Conservation (phyloP, 306 rosid genomes). For the Trifolium subterraneum region DNA sequence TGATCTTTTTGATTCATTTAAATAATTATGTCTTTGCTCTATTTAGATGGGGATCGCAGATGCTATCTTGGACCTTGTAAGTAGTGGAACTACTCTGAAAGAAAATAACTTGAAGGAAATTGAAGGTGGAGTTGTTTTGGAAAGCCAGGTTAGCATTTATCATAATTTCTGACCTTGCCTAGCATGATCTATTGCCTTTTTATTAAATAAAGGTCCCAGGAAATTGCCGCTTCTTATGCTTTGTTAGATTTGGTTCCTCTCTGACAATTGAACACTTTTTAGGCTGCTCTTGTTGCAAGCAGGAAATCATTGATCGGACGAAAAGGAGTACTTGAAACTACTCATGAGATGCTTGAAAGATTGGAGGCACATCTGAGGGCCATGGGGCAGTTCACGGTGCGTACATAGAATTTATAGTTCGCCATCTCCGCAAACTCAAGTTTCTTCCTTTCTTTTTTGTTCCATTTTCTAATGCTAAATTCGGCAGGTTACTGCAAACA, state of each 20-base stretch:
- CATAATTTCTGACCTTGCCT: constrained; percentile 32
- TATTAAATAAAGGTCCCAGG: not conserved
- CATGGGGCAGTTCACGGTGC: constrained; percentile 80
- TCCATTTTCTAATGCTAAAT: constrained; percentile 41
- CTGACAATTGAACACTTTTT: constrained; percentile 47
- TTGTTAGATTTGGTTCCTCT: constrained; percentile 37
- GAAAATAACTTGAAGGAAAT: constrained; percentile 95
- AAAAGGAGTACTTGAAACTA: constrained; percentile 81
- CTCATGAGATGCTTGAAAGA: constrained; percentile 95
- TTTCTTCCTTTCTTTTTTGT: constrained; percentile 17
- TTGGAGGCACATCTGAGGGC: constrained; percentile 92
- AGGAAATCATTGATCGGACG: constrained; percentile 71
- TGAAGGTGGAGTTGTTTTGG: constrained; percentile 80
- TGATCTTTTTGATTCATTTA: constrained; percentile 27
- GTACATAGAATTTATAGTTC: constrained; percentile 29
- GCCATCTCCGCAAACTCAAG: not conserved
- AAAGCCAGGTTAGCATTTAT: constrained; percentile 74
- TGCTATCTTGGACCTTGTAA: constrained; percentile 97
- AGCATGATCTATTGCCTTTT: constrained; percentile 23
- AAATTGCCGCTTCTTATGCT: constrained; percentile 33
- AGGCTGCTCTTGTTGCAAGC: constrained; percentile 96
- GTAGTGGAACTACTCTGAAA: constrained; percentile 86
- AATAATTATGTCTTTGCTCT: constrained; percentile 35
- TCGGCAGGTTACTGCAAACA: constrained; percentile 86
- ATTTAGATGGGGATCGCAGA: constrained; percentile 94